Base-by-base conservation (phyloP, 768 basidiomycete species). In the Pisolithus marmoratus region DNA sequence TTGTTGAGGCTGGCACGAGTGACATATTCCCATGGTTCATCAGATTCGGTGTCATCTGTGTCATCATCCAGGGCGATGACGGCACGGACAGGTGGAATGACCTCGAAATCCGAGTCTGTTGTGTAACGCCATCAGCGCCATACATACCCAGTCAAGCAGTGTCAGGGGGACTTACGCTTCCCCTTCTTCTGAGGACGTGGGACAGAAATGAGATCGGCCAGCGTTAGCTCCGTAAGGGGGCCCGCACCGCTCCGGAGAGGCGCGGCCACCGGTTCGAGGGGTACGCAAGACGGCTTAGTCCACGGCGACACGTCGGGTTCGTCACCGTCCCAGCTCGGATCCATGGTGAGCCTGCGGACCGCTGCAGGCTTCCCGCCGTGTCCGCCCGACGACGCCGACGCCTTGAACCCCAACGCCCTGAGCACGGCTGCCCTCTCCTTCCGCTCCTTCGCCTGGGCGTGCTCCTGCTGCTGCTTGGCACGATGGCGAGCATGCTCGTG, bases 401-500 rank as follows among this genome's bases (percentile, higher is more conserved):
- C 50, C 52, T 62, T 67, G 57, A 63, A 40, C 12, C 62, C 63
- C 5, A 57, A 22, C 24, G 53, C 53, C 6, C 53, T 55, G 46
- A 42, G 48, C 2, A 40, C 48, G 3, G 61, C 53, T 7, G 54
- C 62, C 54, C 58, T 62, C 54, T 68, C 61, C 56, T 70, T 67
- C 54, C 66, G 66, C 51, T 66, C 57, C 66, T 55, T 66, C 8
- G 58, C 54, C 5, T 66, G 63, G 12, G 60, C 56, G 8, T 69
- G 62, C 54, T 63, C 68, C 46, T 49, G 68, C 24, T 66, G 65
- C 51, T 67, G 64, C 54, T 67, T 68, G 49, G 51, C 57, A 22
- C 60, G 67, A 29, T 67, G 67, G 51, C 69, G 67, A 8, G 67
- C 67, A 27, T 65, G 69, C 57, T 68, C 67, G 12, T 55, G 60